Conservation (phyloP, 257 asterid species). For the Dorcoceras hygrometricum region DNA sequence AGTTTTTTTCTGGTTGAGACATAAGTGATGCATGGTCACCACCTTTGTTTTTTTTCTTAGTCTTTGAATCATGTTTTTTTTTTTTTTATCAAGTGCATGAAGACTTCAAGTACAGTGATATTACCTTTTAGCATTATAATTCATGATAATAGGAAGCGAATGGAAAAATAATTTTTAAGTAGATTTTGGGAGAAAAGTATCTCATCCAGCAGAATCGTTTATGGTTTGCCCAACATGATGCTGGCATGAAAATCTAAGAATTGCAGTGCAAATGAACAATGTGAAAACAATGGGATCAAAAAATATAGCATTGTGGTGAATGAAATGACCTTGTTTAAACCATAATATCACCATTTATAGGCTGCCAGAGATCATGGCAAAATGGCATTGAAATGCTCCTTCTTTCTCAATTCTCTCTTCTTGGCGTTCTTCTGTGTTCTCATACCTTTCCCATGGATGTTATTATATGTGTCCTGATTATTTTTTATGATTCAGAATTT, state of each 20-base stretch:
- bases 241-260: background rate
- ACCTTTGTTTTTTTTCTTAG: background rate
- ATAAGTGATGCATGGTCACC: background rate
- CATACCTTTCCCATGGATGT: background rate
- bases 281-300: too few relatives aligned
- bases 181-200: background rate
- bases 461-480: too few relatives aligned
- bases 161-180: background rate
- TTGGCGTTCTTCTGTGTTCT: constrained; percentile 11
- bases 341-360: background rate
- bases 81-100: background rate
- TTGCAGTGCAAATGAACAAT: too few relatives aligned
- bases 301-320: background rate
- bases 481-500: background rate
- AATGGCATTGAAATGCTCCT: background rate
- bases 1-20: background rate
- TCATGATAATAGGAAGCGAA: background rate
- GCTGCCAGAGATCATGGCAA: constrained; percentile 9
- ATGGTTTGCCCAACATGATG: background rate
- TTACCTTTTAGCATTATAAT: background rate
- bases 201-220: too few relatives aligned
- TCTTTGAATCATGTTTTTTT: background rate
- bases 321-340: background rate
- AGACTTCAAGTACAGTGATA: background rate
- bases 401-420: constrained; percentile 5